Evolutionary conservation across 352 stramenopile genomes (phyloP), one percentile per base, ranked within the genome.

Genomic region (Pythium sp.): DNA sequence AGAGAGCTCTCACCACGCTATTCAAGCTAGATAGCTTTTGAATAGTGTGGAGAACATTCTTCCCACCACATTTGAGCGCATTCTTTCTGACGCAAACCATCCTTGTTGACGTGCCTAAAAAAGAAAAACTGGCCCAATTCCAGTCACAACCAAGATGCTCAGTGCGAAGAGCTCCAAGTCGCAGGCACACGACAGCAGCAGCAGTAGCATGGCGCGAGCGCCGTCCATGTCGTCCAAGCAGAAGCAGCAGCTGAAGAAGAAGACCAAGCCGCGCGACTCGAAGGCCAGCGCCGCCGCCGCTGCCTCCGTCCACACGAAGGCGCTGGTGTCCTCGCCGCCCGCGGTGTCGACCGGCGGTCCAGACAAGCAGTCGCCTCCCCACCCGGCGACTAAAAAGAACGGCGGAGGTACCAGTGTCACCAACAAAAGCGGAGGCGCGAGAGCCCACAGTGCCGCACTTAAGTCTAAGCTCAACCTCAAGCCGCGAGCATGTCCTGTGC

Each of bases 121-220:
- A 24, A 58, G 30, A 38, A 58, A 58, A 22, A 36, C 24, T 22
- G 28, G 32, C 14, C 26, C 54, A 59, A 41, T 32, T 58, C 26
- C 26, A 58, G 22, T 57, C 51, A 34, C 18, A 12, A 15, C 20
- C 28, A 14, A 47, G 14, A 61, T 61, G 55, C 55, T 34, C 55
- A 47, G 41, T 61, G 41, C 55, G 26, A 61, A 61, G 55, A 61
- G 55, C 55, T 47, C 55, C 55, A 34, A 61, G 7, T 61, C 30
- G 18, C 28, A 36, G 55, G 14, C 55, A 26, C 9, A 30, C 49
- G 49, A 6, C 28, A 60, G 30, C 30, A 43, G 28, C 55, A 60
- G 30, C 30, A 61, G 55, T 32, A 32, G 24, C 30, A 61, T 61
- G 55, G 55, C 55, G 55, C 18, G 55, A 7, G 55, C 55, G 30